These are phyloP conservation scores for Digitaria exilis DNA, from an alignment of 202 grass and related monocot species.

Conservation along the genomic window DNA sequence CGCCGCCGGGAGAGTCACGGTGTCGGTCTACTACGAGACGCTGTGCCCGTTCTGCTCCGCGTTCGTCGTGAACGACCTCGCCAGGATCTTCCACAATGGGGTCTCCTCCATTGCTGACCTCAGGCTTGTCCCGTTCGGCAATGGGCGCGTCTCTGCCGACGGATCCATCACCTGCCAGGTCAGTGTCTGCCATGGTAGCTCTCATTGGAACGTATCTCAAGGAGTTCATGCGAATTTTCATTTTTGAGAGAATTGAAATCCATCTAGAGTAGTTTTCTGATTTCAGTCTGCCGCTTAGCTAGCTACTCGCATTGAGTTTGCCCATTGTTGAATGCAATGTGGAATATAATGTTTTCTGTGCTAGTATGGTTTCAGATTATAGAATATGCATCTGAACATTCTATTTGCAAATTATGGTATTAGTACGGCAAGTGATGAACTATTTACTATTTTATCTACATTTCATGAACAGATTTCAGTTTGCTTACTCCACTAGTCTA, in stretches of 20 bases:
- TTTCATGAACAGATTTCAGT: not conserved
- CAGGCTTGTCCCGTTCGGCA: constrained; percentile 80
- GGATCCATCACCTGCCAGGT: constrained; percentile 85
- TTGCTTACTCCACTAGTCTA: not conserved
- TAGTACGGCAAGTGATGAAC: not conserved
- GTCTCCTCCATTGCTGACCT: constrained; percentile 70
- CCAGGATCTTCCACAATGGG: constrained; percentile 65
- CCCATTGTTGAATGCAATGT: not conserved
- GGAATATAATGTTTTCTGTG: not conserved
- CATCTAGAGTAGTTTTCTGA: not conserved
- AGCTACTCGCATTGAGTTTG: not conserved
- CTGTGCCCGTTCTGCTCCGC: constrained; percentile 85
- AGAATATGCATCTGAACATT: not conserved
- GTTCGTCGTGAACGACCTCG: constrained; percentile 70
- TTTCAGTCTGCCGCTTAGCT: not conserved
- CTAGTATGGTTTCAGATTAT: not conserved
- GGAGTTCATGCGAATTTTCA: not conserved
- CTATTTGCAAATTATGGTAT: not conserved
- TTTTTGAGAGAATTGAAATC: not conserved
- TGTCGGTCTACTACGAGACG: constrained; percentile 88
- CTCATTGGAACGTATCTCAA: not conserved
- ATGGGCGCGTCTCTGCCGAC: constrained; percentile 51
- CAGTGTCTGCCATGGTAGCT: not conserved
- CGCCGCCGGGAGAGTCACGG: constrained; percentile 51
- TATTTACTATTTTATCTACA: not conserved